Conservation (phyloP, 179 eudicot genomes). For the Beta lomatogona region DNA sequence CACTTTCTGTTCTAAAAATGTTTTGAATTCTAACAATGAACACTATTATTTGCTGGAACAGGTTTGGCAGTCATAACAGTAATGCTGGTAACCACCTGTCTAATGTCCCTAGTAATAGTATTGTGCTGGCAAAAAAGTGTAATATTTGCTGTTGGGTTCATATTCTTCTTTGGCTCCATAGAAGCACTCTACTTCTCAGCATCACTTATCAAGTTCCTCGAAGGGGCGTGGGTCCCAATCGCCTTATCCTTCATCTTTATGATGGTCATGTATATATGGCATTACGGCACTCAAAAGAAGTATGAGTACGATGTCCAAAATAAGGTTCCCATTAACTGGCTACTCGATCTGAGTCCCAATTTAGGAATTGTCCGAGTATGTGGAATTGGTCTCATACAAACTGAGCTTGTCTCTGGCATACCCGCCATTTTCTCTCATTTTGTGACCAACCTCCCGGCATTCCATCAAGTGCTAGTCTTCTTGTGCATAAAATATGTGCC, state of each 20-base stretch:
- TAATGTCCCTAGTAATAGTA: conserved; percentile 80
- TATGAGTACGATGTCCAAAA: conserved; percentile 72
- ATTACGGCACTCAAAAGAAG: conserved; percentile 77
- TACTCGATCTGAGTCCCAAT: conserved; percentile 64
- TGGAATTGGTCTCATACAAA: conserved; percentile 84
- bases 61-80: conserved; percentile 75
- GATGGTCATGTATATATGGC: conserved; percentile 76
- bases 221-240: conserved; percentile 75
- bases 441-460: conserved; percentile 89
- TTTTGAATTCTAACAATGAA: neutral
- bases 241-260: conserved; percentile 54
- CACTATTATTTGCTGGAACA: conserved; percentile 26
- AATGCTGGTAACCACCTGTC: conserved; percentile 83
- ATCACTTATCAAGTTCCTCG: conserved; percentile 60
- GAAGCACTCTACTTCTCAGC: conserved; percentile 78
- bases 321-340: conserved; percentile 82
- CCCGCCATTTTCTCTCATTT: conserved; percentile 94
- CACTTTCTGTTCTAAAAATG: neutral
- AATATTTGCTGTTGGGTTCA: conserved; percentile 50
- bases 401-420: conserved; percentile 73
- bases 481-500: conserved; percentile 71
- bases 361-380: conserved; percentile 78
- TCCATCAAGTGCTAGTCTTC: conserved; percentile 75
- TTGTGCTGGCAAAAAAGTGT: conserved; percentile 67
- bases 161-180: conserved; percentile 74